Conservation (phyloP, 2,329 filamentous ascomycete genomes). For the Trichoderma koningiopsis region DNA sequence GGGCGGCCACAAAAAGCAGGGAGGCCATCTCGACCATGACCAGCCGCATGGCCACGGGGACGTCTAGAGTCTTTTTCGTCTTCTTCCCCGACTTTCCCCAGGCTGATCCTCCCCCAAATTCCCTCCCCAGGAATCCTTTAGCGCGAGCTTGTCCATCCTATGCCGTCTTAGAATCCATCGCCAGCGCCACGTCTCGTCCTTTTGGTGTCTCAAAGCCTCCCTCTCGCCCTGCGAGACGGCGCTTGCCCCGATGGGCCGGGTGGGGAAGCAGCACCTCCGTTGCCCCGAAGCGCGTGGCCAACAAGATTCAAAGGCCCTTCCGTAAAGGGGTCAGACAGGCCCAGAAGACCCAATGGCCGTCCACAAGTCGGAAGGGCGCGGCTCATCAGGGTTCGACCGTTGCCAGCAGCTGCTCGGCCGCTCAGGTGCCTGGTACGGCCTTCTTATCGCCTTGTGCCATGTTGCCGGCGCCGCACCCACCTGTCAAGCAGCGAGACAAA, state of each 20-base stretch:
- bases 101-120: slow-evolving; percentile 3
- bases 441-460: slow-evolving; percentile 11
- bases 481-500: not conserved
- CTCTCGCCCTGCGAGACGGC: slow-evolving; percentile 14
- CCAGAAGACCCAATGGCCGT: not conserved
- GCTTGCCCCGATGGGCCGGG: slow-evolving; percentile 23
- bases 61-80: not conserved
- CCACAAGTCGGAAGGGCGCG: slow-evolving; percentile 13
- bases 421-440: not conserved
- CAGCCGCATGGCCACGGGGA: not conserved
- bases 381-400: not conserved
- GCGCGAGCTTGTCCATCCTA: slow-evolving; percentile 3
- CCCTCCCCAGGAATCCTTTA: slow-evolving; percentile 14
- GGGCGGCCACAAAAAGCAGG: not conserved
- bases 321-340: not conserved
- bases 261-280: slow-evolving; percentile 25
- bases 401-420: not conserved
- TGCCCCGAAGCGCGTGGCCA: slow-evolving; percentile 24
- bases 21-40: not conserved
- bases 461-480: slow-evolving; percentile 16
- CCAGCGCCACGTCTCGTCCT: not conserved
- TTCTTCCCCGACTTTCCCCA: slow-evolving; percentile 20
- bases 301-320: not conserved
- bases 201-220: not conserved
- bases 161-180: slow-evolving; percentile 14